Evolutionary conservation across 73 alveolate genomes (phyloP).

Genomic region (Paramecium caudatum): DNA sequence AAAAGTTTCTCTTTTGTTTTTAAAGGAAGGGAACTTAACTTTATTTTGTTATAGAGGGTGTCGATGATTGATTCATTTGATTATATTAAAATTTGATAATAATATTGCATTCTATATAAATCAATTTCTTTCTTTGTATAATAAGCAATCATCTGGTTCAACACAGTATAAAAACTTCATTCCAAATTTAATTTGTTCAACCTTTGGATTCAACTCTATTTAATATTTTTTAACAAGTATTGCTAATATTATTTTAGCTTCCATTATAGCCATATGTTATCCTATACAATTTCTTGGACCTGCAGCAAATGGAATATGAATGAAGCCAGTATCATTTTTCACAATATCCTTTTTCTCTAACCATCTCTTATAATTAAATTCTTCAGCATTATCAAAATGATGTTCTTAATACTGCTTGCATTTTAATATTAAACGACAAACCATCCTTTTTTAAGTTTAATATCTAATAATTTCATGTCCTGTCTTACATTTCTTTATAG

Average conservation of each 20-base stretch:
- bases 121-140: neutral
- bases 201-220: neutral
- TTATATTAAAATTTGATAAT: no score
- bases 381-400: constrained; percentile 11
- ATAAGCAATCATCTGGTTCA: constrained; percentile 19
- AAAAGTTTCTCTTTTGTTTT: no score
- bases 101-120: no score
- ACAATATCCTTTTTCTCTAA: neutral
- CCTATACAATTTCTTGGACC: constrained; percentile 78
- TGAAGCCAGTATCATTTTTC: constrained; percentile 46
- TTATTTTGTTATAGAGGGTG: no score
- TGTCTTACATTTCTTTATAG: neutral
- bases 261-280: constrained; percentile 75
- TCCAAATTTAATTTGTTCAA: neutral
- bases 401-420: neutral
- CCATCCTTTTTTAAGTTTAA: constrained; percentile 40
- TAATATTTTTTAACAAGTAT: neutral
- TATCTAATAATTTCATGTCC: neutral
- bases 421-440: neutral
- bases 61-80: no score
- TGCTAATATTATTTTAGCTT: constrained; percentile 28
- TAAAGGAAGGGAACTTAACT: no score
- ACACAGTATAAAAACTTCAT: constrained; percentile 19
- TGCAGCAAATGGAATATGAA: constrained; percentile 72
- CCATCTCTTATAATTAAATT: constrained; percentile 55